Conservation (phyloP, 176 grass and related monocot genomes). For the Dactylis glomerata region DNA sequence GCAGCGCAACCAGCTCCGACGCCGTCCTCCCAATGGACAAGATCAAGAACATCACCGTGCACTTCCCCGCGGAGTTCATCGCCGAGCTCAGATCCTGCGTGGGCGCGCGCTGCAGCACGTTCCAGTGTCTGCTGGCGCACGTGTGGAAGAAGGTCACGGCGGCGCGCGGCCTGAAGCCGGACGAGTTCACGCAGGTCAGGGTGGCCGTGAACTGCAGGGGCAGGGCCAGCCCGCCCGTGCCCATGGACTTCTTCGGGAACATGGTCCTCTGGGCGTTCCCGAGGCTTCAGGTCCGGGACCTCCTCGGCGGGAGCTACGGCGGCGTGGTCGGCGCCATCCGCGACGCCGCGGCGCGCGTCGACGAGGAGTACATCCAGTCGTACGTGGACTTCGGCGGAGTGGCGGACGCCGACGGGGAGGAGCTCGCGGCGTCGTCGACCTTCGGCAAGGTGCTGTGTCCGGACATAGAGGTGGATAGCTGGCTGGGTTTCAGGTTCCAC, state of each 20-base stretch:
- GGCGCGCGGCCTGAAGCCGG: conserved; percentile 2
- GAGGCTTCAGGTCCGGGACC: neutral
- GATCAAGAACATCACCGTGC: conserved; percentile 13
- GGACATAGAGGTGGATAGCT: conserved; percentile 38
- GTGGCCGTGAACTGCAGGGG: conserved; percentile 38
- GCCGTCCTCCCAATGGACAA: neutral
- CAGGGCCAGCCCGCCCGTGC: conserved; percentile 4
- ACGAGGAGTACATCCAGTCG: conserved; percentile 41
- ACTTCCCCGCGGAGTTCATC: conserved; percentile 31
- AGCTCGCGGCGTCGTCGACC: conserved; percentile 15
- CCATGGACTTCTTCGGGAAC: conserved; percentile 41
- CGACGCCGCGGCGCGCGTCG: conserved; percentile 20
- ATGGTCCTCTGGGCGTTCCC: conserved; percentile 44
- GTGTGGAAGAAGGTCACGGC: conserved; percentile 42
- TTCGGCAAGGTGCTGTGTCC: conserved; percentile 25
- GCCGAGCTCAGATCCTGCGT: conserved; percentile 19
- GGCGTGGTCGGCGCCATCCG: conserved; percentile 19
- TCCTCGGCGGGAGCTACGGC: neutral
- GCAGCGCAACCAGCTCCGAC: too few relatives aligned
- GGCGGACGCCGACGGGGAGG: neutral
- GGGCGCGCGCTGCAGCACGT: conserved; percentile 30
- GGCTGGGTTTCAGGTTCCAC: conserved; percentile 29
- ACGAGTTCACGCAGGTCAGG: conserved; percentile 22
- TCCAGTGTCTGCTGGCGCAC: conserved; percentile 35
- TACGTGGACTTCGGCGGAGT: conserved; percentile 33